phyloP scores from a whole-genome alignment of 1,284 basidiomycete genomes.

The Ceratobasidium theobromae region DNA sequence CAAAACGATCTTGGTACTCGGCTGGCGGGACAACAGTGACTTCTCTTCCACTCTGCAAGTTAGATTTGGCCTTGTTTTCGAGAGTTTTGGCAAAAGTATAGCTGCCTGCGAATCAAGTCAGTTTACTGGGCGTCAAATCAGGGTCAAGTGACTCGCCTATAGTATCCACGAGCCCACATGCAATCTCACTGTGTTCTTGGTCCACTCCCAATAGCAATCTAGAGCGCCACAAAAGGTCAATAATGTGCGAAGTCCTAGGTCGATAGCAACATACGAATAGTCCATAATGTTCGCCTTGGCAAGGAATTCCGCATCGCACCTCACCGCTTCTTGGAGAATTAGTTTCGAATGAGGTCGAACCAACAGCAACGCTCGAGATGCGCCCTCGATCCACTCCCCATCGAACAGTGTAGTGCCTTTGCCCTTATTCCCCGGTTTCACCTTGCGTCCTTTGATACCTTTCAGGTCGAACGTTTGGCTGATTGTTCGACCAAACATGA shows the following conservation, averaged over 20 bases:
- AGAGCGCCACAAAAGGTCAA: slow-evolving; percentile 3
- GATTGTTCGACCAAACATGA: slow-evolving; percentile 55
- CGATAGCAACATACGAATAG: slow-evolving; percentile 59
- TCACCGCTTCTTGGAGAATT: slow-evolving; percentile 65
- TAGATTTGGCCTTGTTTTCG: slow-evolving; percentile 75
- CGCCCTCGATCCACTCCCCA: slow-evolving; percentile 78
- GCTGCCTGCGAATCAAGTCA: slow-evolving; percentile 50
- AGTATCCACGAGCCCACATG: slow-evolving; percentile 76
- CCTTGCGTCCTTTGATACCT: slow-evolving; percentile 70
- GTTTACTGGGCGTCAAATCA: neutral
- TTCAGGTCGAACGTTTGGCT: slow-evolving; percentile 75
- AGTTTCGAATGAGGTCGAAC: slow-evolving; percentile 70
- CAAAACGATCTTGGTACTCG: slow-evolving; percentile 70
- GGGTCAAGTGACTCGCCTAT: slow-evolving; percentile 53
- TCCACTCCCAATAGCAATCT: slow-evolving; percentile 70
- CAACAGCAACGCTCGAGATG: slow-evolving; percentile 54
- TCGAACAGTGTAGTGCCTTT: slow-evolving; percentile 62
- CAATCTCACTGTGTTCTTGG: slow-evolving; percentile 61
- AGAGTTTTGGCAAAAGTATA: slow-evolving; percentile 76
- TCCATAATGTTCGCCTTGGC: slow-evolving; percentile 79
- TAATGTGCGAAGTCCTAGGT: neutral
- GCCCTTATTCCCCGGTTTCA: slow-evolving; percentile 52
- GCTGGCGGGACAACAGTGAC: slow-evolving; percentile 69
- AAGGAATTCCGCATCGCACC: slow-evolving; percentile 68
- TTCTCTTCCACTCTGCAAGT: slow-evolving; percentile 60